Evolutionary conservation across 2,329 filamentous ascomycete genomes (phyloP), one percentile per base, ranked within the genome.

Genomic region (Penicillium sp.): DNA sequence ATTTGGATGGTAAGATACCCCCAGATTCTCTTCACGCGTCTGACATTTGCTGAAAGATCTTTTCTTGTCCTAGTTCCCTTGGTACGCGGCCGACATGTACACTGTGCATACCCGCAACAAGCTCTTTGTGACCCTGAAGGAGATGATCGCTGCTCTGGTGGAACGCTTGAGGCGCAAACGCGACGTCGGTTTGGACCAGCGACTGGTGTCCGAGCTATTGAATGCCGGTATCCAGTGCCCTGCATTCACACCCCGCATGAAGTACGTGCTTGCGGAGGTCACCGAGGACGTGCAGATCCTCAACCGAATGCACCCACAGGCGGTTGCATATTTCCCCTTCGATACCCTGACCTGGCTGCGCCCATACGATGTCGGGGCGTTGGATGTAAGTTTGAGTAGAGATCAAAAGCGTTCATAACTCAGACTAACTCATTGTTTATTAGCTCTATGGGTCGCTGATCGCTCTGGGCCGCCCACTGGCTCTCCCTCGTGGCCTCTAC

Each of bases 141-240:
- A 76, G 26, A 83, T 84, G 64, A 82, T 91, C 63, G 77, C 76
- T 45, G 83, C 89, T 59, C 77, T 91, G 62, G 80, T 80, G 54
- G 85, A 86, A 55, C 75, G 80, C 39, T 71, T 85, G 43, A 73
- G 82, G 5, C 59, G 61, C 18, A 8, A 9, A n/a, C 46, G 24
- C 8, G 64, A 59, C 3, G 63, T 73, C 43, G 71, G 71, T 4
- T 62, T 75, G 38, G 66, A 70, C 45, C 52, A 60, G 34, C 66
- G 63, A 39, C 56, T 75, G 12, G 46, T 73, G 13, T 46, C 56
- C 12, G 69, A 73, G 41, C 58, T 75, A 11, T 56, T 74, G 26
- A 60, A 64, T 18, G 66, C 70, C 5, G 71, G 70, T 8, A 52
- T 74, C 4, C 64, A 63, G 7, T 73, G 71, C 42, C 69, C 71